Percentiles rank a stretch among this genome's conserved stretches.
Evolutionary conservation across 805 yeast species (phyloP).

Genomic region (Yamadazyma paraphyllophila): DNA sequence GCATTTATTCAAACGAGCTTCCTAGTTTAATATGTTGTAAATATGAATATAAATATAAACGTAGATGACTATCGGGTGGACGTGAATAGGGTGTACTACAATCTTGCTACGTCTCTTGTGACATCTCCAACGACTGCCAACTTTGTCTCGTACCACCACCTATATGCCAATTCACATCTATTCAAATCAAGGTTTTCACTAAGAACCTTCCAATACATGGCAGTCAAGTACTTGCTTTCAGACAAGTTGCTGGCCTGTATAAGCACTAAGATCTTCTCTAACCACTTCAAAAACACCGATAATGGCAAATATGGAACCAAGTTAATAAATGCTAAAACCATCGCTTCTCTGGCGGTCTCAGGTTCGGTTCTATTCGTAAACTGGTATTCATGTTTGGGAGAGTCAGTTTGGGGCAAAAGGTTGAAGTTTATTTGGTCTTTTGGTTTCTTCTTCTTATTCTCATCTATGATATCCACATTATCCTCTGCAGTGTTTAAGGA

Average conservation of each 20-base stretch:
- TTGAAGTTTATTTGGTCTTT: constrained; percentile 23
- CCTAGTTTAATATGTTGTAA: no score
- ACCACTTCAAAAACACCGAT: constrained; percentile 43
- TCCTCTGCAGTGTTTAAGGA: constrained; percentile 17
- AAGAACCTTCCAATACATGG: constrained; percentile 50
- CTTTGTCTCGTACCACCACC: constrained; percentile 59
- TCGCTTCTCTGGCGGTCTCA: constrained; percentile 47
- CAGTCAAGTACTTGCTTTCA: constrained; percentile 41
- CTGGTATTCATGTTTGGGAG: constrained; percentile 14
- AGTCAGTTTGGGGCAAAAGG: constrained; percentile 11
- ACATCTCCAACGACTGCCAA: neutral
- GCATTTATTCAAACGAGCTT: neutral
- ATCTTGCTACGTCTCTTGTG: neutral
- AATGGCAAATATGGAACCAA: constrained; percentile 53
- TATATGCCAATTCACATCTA: constrained; percentile 51
- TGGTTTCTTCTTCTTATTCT: constrained; percentile 33
- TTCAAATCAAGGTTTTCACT: constrained; percentile 59
- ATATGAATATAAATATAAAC: neutral
- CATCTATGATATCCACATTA: constrained; percentile 23
- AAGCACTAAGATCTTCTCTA: constrained; percentile 41
- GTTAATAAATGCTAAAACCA: constrained; percentile 46
- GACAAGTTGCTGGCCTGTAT: constrained; percentile 26
- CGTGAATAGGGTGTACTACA: constrained; percentile 1
- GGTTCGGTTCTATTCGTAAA: constrained; percentile 28
- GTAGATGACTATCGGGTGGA: neutral